Conservation (phyloP, 2,329 filamentous ascomycete species). For the Stachybotrys chlorohalonatus region DNA sequence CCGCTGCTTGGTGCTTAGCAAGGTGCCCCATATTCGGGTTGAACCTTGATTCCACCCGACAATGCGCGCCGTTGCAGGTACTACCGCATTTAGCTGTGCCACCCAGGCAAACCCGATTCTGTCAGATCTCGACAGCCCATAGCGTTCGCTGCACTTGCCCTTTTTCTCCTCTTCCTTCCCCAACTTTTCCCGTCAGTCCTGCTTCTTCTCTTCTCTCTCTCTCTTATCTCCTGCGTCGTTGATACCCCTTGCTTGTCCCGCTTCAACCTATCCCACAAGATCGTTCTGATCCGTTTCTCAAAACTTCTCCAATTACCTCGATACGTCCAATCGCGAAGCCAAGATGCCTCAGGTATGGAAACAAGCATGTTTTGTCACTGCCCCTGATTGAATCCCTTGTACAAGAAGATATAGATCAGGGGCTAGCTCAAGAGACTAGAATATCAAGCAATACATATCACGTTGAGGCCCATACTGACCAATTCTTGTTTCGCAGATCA, state of each 20-base stretch:
- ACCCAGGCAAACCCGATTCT: not conserved
- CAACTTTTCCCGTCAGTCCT: constrained; percentile 4
- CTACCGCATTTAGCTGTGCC: not conserved
- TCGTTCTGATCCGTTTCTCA: no score
- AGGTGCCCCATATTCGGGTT: not conserved
- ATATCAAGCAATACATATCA: not conserved
- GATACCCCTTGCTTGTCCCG: not conserved
- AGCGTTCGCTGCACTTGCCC: not conserved
- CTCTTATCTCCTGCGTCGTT: constrained; percentile 1
- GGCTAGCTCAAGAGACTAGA: not conserved
- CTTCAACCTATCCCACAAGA: not conserved
- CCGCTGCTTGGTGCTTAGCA: not conserved
- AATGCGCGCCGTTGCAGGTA: not conserved
- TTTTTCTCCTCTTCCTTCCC: constrained; percentile 2
- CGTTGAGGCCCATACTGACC: constrained; percentile 1
- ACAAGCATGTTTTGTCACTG: not conserved
- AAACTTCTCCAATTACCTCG: not conserved
- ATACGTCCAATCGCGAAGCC: constrained; percentile 4
- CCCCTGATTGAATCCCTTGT: not conserved
- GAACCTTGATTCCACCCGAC: not conserved
- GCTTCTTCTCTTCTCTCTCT: constrained; percentile 7
- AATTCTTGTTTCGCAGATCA: constrained; percentile 35
- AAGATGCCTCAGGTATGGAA: constrained; percentile 23
- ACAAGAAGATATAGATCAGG: not conserved
- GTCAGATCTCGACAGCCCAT: not conserved